Evolutionary conservation across 164 flowering plant genomes (phyloP).

Genomic region (Sextonia rubra): DNA sequence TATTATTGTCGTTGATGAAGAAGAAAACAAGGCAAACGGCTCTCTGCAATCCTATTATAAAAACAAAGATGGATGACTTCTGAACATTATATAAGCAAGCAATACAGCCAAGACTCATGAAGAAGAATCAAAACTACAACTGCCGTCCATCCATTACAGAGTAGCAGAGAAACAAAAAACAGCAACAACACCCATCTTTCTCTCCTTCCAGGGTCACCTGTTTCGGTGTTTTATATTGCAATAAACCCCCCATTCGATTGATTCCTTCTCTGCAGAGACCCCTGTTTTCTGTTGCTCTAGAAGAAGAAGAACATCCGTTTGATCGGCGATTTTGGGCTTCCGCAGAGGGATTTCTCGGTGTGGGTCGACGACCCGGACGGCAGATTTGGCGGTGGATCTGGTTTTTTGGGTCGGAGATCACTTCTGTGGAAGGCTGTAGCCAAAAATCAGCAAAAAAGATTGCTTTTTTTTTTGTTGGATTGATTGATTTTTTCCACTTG

Average conservation of each 20-base stretch:
- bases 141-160: background rate
- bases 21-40: background rate
- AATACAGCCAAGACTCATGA: background rate
- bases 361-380: too few species aligned
- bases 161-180: background rate
- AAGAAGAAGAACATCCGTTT: too few species aligned
- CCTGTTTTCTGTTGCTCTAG: background rate
- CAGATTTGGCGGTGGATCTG: background rate
- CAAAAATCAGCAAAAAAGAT: background rate
- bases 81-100: background rate
- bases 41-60: background rate
- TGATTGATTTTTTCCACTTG: too few species aligned
- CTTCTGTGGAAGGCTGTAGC: background rate
- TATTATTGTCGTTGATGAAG: too few species aligned
- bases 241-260: background rate
- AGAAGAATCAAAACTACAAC: background rate
- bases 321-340: background rate
- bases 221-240: background rate
- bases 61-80: background rate
- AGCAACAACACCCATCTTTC: background rate
- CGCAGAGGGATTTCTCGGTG: background rate
- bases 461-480: too few species aligned
- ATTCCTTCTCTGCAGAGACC: background rate
- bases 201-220: background rate
- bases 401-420: background rate